phyloP scores from a whole-genome alignment of 2,329 filamentous ascomycete species.

The Fusarium newnesense region DNA sequence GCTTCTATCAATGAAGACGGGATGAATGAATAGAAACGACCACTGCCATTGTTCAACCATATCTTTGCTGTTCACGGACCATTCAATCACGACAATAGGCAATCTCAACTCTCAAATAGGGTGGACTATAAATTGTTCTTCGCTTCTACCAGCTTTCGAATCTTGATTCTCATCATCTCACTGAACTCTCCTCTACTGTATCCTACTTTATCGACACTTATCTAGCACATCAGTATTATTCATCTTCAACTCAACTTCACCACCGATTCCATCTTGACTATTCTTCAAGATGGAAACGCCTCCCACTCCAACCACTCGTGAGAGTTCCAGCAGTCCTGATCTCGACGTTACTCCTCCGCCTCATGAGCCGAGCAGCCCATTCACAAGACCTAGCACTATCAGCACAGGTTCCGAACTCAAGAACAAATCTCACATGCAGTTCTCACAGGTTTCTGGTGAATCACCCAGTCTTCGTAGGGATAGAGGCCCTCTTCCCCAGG shows the following conservation, averaged over 20 bases:
- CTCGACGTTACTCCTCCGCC: constrained; percentile 10
- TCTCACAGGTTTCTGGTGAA: not conserved
- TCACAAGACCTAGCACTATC: constrained; percentile 21
- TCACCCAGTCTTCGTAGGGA: constrained; percentile 1
- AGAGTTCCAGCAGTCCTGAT: constrained; percentile 25
- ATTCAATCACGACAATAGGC: constrained; percentile 16
- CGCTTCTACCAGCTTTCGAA: not conserved
- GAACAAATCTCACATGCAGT: not conserved
- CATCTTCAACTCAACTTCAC: not conserved
- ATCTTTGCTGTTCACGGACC: not conserved
- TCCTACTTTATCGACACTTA: not conserved
- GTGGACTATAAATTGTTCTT: constrained; percentile 24
- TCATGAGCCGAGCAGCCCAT: constrained; percentile 19
- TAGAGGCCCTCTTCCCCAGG: not conserved
- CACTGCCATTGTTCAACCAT: constrained; percentile 15
- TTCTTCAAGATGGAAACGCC: constrained; percentile 7
- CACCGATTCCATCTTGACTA: not conserved
- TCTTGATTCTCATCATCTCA: constrained; percentile 21
- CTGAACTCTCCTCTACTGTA: not conserved
- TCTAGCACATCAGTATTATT: not conserved
- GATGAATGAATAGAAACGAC: constrained; percentile 18
- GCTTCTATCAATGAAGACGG: constrained; percentile 4
- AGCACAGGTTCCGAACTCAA: constrained; percentile 1
- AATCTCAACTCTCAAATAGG: constrained; percentile 7
- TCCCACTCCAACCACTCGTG: constrained; percentile 12